phyloP scores from a whole-genome alignment of 2,329 filamentous ascomycete species.

The Aspergillus piperis region DNA sequence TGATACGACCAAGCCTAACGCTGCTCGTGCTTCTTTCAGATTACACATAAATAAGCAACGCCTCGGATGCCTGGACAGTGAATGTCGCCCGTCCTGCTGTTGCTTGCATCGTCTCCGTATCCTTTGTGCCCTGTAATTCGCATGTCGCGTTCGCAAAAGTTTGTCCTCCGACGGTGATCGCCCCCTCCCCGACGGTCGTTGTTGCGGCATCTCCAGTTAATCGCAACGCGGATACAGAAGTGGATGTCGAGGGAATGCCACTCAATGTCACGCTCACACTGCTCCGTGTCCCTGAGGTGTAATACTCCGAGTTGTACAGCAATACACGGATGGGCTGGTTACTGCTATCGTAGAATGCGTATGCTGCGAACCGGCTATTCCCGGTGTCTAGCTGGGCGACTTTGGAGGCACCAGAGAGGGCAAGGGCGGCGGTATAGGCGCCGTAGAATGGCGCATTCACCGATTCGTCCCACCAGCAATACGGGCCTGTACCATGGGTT shows the following conservation, averaged over 20 bases:
- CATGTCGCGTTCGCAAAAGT: slow-evolving; percentile 51
- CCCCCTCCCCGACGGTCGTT: slow-evolving; percentile 49
- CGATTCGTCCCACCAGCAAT: slow-evolving; percentile 51
- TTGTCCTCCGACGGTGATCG: slow-evolving; percentile 50
- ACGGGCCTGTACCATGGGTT: slow-evolving; percentile 33
- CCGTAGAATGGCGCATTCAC: slow-evolving; percentile 58
- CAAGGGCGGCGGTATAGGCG: slow-evolving; percentile 51
- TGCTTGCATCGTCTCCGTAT: slow-evolving; percentile 20
- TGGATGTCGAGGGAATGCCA: slow-evolving; percentile 38
- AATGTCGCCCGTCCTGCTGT: slow-evolving; percentile 41
- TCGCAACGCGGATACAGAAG: slow-evolving; percentile 46
- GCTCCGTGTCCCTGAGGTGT: slow-evolving; percentile 27
- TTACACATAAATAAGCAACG: slow-evolving; percentile 50
- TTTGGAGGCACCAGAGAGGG: slow-evolving; percentile 47
- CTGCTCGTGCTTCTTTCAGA: no score
- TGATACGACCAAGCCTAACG: neutral
- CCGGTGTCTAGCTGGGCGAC: slow-evolving; percentile 51
- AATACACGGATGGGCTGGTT: slow-evolving; percentile 42
- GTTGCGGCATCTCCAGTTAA: slow-evolving; percentile 49
- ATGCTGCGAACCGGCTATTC: slow-evolving; percentile 48
- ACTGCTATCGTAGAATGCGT: slow-evolving; percentile 46
- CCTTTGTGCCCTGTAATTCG: slow-evolving; percentile 41
- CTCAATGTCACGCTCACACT: slow-evolving; percentile 46
- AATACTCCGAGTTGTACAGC: slow-evolving; percentile 41
- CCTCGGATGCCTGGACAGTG: slow-evolving; percentile 50